phyloP scores from a whole-genome alignment of 441 rosid genomes.

The Euphorbia neoarborescens region DNA sequence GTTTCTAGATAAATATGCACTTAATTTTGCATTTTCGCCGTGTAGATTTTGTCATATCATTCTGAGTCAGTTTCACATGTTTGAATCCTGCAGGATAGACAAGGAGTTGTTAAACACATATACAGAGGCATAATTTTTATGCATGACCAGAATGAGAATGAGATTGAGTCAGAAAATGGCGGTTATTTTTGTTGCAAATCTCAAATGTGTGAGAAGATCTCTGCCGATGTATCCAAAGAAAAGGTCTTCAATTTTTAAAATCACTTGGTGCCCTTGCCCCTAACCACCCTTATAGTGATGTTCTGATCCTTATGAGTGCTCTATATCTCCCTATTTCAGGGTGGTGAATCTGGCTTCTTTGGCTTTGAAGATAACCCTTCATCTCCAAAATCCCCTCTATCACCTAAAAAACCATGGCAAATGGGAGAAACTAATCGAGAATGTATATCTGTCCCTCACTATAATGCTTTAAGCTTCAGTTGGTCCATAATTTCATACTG shows the following conservation, averaged over 20 bases:
- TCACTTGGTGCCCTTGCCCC: not conserved
- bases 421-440: conserved; percentile 45
- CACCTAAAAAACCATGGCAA: conserved; percentile 66
- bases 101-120: conserved; percentile 76
- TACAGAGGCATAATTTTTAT: conserved; percentile 70
- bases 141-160: conserved; percentile 54
- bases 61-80: conserved; percentile 4
- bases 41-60: not conserved
- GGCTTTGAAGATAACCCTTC: conserved; percentile 53
- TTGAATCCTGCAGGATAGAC: conserved; percentile 55
- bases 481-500: conserved; percentile 13
- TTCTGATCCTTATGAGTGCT: conserved; percentile 10
- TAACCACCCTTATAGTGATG: conserved; percentile 1
- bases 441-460: conserved; percentile 41
- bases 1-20: conserved; percentile 12
- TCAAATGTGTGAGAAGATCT: conserved; percentile 58
- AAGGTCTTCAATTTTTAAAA: conserved; percentile 40
- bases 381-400: conserved; percentile 72
- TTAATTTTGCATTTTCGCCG: not conserved
- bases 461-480: conserved; percentile 6
- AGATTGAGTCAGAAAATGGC: conserved; percentile 66
- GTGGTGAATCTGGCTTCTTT: conserved; percentile 40
- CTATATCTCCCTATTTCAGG: conserved; percentile 33
- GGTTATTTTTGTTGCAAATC: conserved; percentile 77
- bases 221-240: conserved; percentile 34